Conservation (phyloP, 495 filamentous ascomycete genomes). For the Oleoguttula mirabilis region DNA sequence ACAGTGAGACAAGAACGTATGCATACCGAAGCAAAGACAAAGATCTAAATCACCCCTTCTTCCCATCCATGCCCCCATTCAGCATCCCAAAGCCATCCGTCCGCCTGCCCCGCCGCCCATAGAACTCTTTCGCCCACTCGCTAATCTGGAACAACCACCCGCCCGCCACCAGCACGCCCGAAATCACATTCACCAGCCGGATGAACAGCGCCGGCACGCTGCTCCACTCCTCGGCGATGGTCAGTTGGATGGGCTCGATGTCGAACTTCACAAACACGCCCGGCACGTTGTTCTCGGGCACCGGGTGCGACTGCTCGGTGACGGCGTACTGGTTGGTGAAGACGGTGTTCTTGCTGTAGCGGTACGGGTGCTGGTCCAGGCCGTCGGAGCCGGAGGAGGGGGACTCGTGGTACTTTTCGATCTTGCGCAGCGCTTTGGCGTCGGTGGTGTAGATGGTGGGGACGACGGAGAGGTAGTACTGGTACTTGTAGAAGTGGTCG, state of each 20-base stretch:
- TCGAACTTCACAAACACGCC: slow-evolving; percentile 99
- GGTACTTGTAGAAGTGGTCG: slow-evolving; percentile 82
- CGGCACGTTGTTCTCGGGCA: slow-evolving; percentile 62
- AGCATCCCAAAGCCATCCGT: slow-evolving; percentile 15
- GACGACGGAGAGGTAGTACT: slow-evolving; percentile 96
- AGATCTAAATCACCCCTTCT: no score
- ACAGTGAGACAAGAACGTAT: no score
- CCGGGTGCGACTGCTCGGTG: slow-evolving; percentile 60
- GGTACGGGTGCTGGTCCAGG: slow-evolving; percentile 21
- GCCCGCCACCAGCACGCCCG: slow-evolving; percentile 50
- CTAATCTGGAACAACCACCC: slow-evolving; percentile 52
- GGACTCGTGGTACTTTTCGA: slow-evolving; percentile 16
- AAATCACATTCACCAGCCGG: slow-evolving; percentile 57
- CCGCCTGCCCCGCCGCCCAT: slow-evolving; percentile 20
- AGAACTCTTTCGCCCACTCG: slow-evolving; percentile 41
- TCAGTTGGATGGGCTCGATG: slow-evolving; percentile 88
- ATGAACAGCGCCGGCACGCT: slow-evolving; percentile 62
- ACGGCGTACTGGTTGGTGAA: slow-evolving; percentile 97
- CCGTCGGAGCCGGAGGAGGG: slow-evolving; percentile 16
- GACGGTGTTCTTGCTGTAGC: slow-evolving; percentile 41
- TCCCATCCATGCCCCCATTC: background rate
- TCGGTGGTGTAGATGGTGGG: slow-evolving; percentile 81
- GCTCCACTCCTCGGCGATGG: slow-evolving; percentile 69
- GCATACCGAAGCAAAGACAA: no score
- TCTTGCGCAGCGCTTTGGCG: slow-evolving; percentile 27